Evolutionary conservation across 1,284 basidiomycete genomes (phyloP).

Genomic region (Apiotrichum gracile): DNA sequence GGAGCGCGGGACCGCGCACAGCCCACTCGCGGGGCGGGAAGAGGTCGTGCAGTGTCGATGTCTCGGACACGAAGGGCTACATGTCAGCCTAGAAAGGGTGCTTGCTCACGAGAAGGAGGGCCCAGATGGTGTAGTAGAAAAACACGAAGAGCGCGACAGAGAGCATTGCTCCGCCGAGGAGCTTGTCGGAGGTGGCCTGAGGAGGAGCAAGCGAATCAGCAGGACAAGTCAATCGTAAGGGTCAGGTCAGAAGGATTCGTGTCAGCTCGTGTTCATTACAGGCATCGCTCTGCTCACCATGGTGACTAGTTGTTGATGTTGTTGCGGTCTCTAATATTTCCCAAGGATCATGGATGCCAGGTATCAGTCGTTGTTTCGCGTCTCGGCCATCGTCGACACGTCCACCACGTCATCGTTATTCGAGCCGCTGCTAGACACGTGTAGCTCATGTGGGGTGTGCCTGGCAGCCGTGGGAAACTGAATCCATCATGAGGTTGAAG

Average conservation of each 20-base stretch:
- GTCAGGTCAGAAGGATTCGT: neutral
- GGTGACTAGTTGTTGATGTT: neutral
- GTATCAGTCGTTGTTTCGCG: too few species aligned
- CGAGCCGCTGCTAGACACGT: too few species aligned
- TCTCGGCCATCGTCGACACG: neutral
- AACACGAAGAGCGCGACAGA: slow-evolving; percentile 69
- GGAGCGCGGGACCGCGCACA: slow-evolving; percentile 71
- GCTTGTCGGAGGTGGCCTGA: slow-evolving; percentile 74
- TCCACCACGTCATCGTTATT: too few species aligned
- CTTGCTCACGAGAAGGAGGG: slow-evolving; percentile 67
- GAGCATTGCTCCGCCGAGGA: slow-evolving; percentile 72
- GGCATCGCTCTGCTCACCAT: neutral
- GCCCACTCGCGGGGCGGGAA: slow-evolving; percentile 91
- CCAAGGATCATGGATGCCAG: neutral
- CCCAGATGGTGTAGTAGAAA: slow-evolving; percentile 85
- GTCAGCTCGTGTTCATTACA: neutral
- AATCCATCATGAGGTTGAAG: too few species aligned
- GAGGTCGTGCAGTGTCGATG: slow-evolving; percentile 64
- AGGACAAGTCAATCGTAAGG: neutral
- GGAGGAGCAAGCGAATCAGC: neutral
- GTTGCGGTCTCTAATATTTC: neutral
- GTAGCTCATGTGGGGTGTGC: too few species aligned
- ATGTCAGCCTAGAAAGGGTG: slow-evolving; percentile 1
- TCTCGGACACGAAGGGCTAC: slow-evolving; percentile 76
- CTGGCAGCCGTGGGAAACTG: too few species aligned